These are phyloP conservation scores for Tetracentron sinense DNA, from an alignment of 164 flowering plant species.

Conservation along the genomic window DNA sequence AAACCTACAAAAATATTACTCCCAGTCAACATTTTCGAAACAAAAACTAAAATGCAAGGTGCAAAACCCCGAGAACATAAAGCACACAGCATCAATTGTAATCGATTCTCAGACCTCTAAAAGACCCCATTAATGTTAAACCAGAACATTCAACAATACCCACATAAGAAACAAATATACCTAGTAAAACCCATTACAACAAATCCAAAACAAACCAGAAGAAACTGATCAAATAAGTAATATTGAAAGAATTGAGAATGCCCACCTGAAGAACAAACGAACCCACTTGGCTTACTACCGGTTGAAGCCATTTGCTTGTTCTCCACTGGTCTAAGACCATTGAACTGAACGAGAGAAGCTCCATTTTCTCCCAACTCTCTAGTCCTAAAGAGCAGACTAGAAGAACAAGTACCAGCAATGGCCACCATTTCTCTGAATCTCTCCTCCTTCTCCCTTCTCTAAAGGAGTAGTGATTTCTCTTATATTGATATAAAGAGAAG, in stretches of 20 bases:
- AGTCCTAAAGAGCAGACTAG: conserved; percentile 20
- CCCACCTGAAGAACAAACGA: conserved; percentile 24
- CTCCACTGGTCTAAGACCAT: conserved; percentile 40
- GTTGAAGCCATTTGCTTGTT: conserved; percentile 13
- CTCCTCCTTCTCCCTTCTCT: background rate
- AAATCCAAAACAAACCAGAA: too few relatives aligned
- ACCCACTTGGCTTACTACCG: conserved; percentile 23
- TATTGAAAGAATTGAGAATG: background rate
- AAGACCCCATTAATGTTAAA: background rate
- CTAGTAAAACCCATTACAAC: background rate
- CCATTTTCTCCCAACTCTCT: conserved; percentile 27
- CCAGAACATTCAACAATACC: background rate
- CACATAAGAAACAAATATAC: background rate
- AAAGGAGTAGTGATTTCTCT: background rate
- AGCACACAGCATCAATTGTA: background rate
- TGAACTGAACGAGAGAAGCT: conserved; percentile 29
- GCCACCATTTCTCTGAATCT: conserved; percentile 20
- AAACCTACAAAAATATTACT: background rate
- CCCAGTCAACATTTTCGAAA: background rate
- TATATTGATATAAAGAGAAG: background rate
- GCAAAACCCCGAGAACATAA: background rate
- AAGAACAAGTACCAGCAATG: conserved; percentile 28
- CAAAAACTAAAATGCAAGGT: background rate
- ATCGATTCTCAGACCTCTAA: background rate
- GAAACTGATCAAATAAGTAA: background rate